Evolutionary conservation across 2,329 filamentous ascomycete species (phyloP).

Genomic region (Paracamarosporium sp.): DNA sequence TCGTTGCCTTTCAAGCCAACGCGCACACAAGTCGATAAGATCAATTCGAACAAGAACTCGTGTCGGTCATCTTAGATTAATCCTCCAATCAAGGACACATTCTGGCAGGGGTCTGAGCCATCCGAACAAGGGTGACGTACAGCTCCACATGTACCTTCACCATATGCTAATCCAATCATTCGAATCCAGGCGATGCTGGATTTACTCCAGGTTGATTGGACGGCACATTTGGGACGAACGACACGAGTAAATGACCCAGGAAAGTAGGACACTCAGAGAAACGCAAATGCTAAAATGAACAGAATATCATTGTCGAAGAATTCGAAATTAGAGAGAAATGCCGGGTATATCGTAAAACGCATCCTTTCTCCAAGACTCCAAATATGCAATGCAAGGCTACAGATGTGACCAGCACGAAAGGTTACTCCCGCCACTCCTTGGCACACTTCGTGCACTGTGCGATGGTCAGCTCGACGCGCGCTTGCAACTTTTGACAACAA

Average conservation of each 20-base stretch:
- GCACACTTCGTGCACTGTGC: slow-evolving; percentile 50
- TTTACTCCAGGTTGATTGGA: too few relatives aligned
- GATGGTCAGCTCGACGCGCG: slow-evolving; percentile 8
- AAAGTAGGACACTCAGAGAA: not conserved
- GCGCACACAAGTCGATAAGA: too few relatives aligned
- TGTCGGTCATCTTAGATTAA: too few relatives aligned
- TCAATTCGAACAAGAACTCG: too few relatives aligned
- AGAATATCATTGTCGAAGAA: not conserved
- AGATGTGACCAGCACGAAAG: not conserved
- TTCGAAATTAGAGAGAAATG: not conserved
- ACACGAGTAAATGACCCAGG: too few relatives aligned
- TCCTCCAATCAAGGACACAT: too few relatives aligned
- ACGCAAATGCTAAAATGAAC: not conserved
- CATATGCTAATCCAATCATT: too few relatives aligned
- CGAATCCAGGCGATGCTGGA: too few relatives aligned
- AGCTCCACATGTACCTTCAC: not conserved
- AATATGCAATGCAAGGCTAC: not conserved
- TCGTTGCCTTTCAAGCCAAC: not conserved
- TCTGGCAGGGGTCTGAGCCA: too few relatives aligned
- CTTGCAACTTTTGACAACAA: not conserved
- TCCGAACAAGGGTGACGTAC: not conserved
- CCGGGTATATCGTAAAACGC: slow-evolving; percentile 9
- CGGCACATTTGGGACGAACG: too few relatives aligned
- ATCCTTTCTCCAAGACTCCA: slow-evolving; percentile 7
- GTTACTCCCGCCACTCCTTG: slow-evolving; percentile 53